Evolutionary conservation across 371 early-diverging fungal species (phyloP).

Genomic region (Mucor piriformis): DNA sequence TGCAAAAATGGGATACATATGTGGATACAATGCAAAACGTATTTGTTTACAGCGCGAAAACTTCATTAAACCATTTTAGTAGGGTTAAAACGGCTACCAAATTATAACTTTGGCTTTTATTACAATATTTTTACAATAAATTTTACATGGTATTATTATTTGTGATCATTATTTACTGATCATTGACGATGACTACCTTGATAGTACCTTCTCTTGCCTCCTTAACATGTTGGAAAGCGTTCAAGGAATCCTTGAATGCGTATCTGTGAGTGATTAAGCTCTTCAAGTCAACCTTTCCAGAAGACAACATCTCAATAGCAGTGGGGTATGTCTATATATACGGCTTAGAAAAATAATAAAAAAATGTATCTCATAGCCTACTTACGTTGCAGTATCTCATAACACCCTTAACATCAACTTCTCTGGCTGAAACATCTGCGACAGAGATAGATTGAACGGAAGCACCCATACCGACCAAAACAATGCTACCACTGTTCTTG

Average conservation of each 20-base stretch:
- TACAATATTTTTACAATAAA: neutral
- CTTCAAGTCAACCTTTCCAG: conserved; percentile 51
- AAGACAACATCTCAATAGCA: conserved; percentile 51
- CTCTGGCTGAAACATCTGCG: conserved; percentile 47
- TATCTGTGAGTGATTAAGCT: conserved; percentile 54
- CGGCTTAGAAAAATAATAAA: neutral
- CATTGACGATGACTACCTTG: conserved; percentile 50
- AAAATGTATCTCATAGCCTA: neutral
- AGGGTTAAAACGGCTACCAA: too few species aligned
- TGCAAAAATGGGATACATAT: too few species aligned
- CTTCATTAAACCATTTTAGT: too few species aligned
- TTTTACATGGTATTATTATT: too few species aligned
- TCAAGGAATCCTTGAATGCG: conserved; percentile 42
- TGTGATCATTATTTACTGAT: conserved; percentile 1
- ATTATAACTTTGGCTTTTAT: too few species aligned
- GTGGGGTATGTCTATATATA: conserved; percentile 40
- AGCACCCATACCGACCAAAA: conserved; percentile 56
- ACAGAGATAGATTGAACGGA: conserved; percentile 48
- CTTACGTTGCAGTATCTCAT: conserved; percentile 58
- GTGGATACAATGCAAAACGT: too few species aligned
- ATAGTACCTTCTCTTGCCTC: conserved; percentile 51
- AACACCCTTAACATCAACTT: conserved; percentile 54
- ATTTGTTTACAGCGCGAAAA: too few species aligned
- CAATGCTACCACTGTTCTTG: conserved; percentile 51
- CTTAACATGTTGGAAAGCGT: conserved; percentile 55